phyloP scores from a whole-genome alignment of 2,329 filamentous ascomycete species.

The Emergomyces pasteurianus region DNA sequence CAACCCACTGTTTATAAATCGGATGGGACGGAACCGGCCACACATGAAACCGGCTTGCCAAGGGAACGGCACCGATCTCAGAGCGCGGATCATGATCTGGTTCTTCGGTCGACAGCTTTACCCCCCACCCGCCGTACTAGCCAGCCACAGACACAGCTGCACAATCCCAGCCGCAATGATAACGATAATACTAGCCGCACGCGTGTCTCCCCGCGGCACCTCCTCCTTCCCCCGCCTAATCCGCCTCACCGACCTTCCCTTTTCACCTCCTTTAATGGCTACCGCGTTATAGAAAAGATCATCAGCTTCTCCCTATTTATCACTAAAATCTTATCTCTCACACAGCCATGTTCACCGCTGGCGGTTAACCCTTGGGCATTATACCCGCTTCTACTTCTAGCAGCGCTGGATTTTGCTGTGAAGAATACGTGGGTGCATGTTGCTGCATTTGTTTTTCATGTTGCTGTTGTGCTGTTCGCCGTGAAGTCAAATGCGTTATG shows the following conservation, averaged over 20 bases:
- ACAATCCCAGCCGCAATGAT: slow-evolving; percentile 7
- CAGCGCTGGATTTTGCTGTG: slow-evolving; percentile 48
- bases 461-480: slow-evolving; percentile 31
- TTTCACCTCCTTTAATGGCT: slow-evolving; percentile 14
- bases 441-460: slow-evolving; percentile 36
- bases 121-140: slow-evolving; percentile 20
- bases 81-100: slow-evolving; percentile 1
- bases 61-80: neutral
- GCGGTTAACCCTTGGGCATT: slow-evolving; percentile 52
- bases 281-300: slow-evolving; percentile 19
- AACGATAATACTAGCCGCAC: neutral
- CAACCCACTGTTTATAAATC: slow-evolving; percentile 2
- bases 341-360: slow-evolving; percentile 59
- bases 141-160: slow-evolving; percentile 9
- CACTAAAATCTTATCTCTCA: slow-evolving; percentile 54
- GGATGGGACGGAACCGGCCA: neutral
- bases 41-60: neutral
- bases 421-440: slow-evolving; percentile 28
- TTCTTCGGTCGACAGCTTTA: slow-evolving; percentile 9
- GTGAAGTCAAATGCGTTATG: slow-evolving; percentile 27
- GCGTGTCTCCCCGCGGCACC: slow-evolving; percentile 15
- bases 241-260: slow-evolving; percentile 21
- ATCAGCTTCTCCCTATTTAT: slow-evolving; percentile 53
- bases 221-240: slow-evolving; percentile 32
- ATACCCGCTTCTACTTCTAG: slow-evolving; percentile 56